These are phyloP conservation scores for Physcomitrium patens DNA, from an alignment of 225 moss, liverwort and hornwort genomes.

Conservation along the genomic window DNA sequence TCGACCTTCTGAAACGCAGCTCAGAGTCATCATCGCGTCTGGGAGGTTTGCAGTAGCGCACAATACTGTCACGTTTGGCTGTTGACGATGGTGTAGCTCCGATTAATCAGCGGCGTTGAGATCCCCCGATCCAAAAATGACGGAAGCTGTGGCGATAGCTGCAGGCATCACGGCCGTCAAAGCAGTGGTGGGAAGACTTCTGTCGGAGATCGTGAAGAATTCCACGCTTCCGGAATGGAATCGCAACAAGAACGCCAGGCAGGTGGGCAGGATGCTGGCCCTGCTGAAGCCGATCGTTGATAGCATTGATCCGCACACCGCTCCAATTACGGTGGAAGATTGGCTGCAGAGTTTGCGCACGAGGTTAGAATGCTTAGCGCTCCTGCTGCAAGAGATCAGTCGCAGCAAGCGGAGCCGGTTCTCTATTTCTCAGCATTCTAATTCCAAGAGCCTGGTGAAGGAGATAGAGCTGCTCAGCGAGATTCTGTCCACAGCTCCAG, in stretches of 20 bases:
- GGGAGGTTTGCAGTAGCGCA: too few species aligned
- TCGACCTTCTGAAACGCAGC: too few species aligned
- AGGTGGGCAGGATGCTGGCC: slow-evolving; percentile 15
- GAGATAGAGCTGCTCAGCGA: slow-evolving; percentile 1
- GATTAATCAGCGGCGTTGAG: too few species aligned
- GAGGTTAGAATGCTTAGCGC: slow-evolving; percentile 16
- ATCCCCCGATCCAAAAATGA: background rate
- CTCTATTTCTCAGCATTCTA: background rate
- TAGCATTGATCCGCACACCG: background rate
- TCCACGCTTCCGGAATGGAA: background rate
- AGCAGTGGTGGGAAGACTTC: slow-evolving; percentile 1
- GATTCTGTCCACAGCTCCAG: slow-evolving; percentile 12
- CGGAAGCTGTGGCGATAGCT: background rate
- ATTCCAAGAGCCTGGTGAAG: slow-evolving; percentile 14
- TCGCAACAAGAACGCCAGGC: background rate
- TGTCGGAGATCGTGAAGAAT: background rate
- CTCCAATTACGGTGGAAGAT: background rate
- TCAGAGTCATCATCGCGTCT: too few species aligned
- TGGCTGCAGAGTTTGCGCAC: slow-evolving; percentile 27
- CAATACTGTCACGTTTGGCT: too few species aligned
- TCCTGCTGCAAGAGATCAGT: background rate
- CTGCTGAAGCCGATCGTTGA: slow-evolving; percentile 17
- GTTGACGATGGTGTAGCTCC: too few species aligned
- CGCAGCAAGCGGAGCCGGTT: background rate
- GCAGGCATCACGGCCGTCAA: background rate